Evolutionary conservation across 495 filamentous ascomycete species (phyloP).

Genomic region (Antarctomyces pellizariae): DNA sequence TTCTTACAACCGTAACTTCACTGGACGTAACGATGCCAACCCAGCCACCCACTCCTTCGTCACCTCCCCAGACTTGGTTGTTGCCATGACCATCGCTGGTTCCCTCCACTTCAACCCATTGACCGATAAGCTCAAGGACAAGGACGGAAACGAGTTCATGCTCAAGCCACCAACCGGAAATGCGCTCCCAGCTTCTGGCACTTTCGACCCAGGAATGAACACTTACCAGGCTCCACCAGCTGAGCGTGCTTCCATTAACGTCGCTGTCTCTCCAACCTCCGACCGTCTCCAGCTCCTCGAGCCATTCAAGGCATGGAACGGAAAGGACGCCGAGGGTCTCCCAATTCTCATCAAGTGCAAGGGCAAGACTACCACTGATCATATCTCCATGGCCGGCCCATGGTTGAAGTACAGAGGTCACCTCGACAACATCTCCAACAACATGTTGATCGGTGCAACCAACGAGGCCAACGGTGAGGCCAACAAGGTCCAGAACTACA

Average conservation of each 20-base stretch:
- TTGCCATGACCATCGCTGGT: slow-evolving; percentile 78
- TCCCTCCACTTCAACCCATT: slow-evolving; percentile 91
- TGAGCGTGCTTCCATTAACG: slow-evolving; percentile 45
- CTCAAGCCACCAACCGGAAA: slow-evolving; percentile 59
- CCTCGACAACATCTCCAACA: slow-evolving; percentile 99
- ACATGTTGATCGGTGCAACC: slow-evolving; percentile 97
- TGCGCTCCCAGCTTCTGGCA: slow-evolving; percentile 51
- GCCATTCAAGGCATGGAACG: slow-evolving; percentile 76
- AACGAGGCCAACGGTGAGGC: slow-evolving; percentile 91
- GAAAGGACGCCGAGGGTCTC: slow-evolving; percentile 71
- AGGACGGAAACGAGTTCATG: slow-evolving; percentile 91
- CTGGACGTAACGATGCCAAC: slow-evolving; percentile 97
- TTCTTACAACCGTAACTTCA: slow-evolving; percentile 99
- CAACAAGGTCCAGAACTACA: slow-evolving; percentile 91
- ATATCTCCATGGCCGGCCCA: slow-evolving; percentile 97
- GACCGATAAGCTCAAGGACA: slow-evolving; percentile 81
- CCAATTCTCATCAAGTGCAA: slow-evolving; percentile 95
- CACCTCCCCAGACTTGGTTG: slow-evolving; percentile 90
- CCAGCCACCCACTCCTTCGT: slow-evolving; percentile 97
- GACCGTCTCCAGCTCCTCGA: slow-evolving; percentile 86
- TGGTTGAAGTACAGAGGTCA: slow-evolving; percentile 99
- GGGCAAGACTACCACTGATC: slow-evolving; percentile 98
- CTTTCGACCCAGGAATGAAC: slow-evolving; percentile 75
- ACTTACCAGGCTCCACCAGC: slow-evolving; percentile 92
- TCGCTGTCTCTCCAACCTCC: slow-evolving; percentile 69